Percentiles rank a stretch among this genome's conserved stretches.
These are phyloP conservation scores for Ophiosphaerella narmari DNA, from an alignment of 2,329 filamentous ascomycete species.

Conservation along the genomic window DNA sequence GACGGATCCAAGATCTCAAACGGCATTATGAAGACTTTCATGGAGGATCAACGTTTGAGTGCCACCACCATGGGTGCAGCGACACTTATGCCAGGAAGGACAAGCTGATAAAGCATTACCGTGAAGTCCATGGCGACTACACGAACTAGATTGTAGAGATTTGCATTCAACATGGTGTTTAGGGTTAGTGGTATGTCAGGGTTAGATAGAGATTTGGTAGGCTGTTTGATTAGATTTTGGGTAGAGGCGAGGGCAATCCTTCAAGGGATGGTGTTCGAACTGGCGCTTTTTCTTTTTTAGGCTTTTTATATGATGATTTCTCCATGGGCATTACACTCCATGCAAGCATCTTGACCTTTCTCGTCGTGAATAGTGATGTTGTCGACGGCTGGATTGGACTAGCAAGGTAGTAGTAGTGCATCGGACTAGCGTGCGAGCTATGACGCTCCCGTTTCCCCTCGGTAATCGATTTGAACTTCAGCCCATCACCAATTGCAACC, in stretches of 20 bases:
- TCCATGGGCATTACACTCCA: too few relatives aligned
- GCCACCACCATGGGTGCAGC: neutral
- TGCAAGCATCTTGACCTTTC: too few relatives aligned
- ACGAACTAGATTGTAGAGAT: neutral
- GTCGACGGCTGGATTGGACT: too few relatives aligned
- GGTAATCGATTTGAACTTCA: constrained; percentile 16
- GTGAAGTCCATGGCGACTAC: neutral
- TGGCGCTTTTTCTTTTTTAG: too few relatives aligned
- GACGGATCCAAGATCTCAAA: neutral
- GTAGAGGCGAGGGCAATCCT: too few relatives aligned
- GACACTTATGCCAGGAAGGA: neutral
- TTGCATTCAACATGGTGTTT: neutral
- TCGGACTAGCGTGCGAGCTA: constrained; percentile 21
- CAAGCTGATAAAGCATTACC: neutral
- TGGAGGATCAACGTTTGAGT: neutral
- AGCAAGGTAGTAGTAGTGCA: neutral
- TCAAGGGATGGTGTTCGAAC: too few relatives aligned
- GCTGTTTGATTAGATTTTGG: too few relatives aligned
- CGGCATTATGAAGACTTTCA: neutral
- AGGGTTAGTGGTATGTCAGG: too few relatives aligned
- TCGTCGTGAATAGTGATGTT: too few relatives aligned
- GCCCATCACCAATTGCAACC: constrained; percentile 18
- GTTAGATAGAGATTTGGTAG: too few relatives aligned
- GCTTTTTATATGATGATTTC: too few relatives aligned
- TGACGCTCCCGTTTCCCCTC: constrained; percentile 30